Evolutionary conservation across 2,329 filamentous ascomycete species (phyloP).

Genomic region (Trichoderma sp.): DNA sequence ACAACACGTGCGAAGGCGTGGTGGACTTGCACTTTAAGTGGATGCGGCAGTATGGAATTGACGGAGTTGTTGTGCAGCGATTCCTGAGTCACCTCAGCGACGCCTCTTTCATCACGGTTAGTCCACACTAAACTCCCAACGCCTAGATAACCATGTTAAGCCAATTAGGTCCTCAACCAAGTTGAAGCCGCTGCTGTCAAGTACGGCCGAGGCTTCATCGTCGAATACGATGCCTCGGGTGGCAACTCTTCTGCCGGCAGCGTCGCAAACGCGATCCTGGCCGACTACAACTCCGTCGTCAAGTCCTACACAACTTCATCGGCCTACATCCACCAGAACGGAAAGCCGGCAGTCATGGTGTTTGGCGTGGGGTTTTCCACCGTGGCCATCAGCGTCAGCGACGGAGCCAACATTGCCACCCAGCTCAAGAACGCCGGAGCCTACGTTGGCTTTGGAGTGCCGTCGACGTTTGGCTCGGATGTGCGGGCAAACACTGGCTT

Average conservation of each 20-base stretch:
- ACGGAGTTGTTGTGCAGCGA: conserved; percentile 14
- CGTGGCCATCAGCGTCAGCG: conserved; percentile 2
- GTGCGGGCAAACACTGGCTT: conserved; percentile 13
- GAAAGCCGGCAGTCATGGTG: conserved; percentile 19
- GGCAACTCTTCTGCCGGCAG: conserved; percentile 16
- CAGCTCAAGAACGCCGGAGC: conserved; percentile 12
- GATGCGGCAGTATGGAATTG: conserved; percentile 21
- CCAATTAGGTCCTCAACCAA: conserved; percentile 16
- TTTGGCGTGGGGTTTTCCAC: conserved; percentile 18
- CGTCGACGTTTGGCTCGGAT: neutral
- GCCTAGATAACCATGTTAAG: neutral
- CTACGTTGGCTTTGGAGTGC: conserved; percentile 13
- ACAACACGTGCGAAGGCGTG: conserved; percentile 19
- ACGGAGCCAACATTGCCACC: conserved; percentile 10
- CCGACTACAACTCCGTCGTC: conserved; percentile 21
- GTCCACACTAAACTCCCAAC: neutral
- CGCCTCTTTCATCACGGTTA: conserved; percentile 13
- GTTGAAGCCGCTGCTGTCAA: conserved; percentile 21
- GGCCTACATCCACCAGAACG: conserved; percentile 18
- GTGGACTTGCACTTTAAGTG: conserved; percentile 21
- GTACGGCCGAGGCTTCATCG: conserved; percentile 21
- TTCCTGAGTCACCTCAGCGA: conserved; percentile 17
- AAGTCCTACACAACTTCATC: conserved; percentile 17
- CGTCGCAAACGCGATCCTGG: neutral
- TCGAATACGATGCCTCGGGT: conserved; percentile 21